Base-by-base conservation (phyloP, 2,329 filamentous ascomycete genomes). In the Fusarium sp. region DNA sequence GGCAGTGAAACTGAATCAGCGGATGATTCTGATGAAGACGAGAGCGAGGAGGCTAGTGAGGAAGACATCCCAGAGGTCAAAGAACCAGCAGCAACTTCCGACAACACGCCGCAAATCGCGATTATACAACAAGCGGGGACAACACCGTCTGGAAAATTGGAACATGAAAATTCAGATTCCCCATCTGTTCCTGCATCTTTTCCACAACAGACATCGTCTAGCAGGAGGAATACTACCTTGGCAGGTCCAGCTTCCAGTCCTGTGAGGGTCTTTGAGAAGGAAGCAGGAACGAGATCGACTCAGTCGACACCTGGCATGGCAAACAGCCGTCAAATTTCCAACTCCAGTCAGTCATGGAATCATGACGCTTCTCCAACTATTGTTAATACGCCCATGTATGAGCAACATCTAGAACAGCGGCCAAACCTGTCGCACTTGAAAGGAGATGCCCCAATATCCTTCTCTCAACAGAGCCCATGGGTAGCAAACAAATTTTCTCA, bases 401-500 rank as follows among this genome's bases (percentile, higher is more conserved):
- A 53, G 8, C 30, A 15, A 29, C 45, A 34, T 15, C 9, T 45
- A 12, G 27, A 27, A 22, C 46, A 41, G n/a, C 40, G 52, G 34
- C 24, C 46, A 27, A 41, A 34, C 41, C 49, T 48, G 11, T 24
- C 41, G 11, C 29, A 18, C n/a, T 25, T 49, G 20, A 58, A 60
- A 32, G 52, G 48, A 46, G 34, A 51, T 20, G 11, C n/a, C 7
- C 57, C 49, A 41, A 25, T 76, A 44, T 40, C 66, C 11, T 45
- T 58, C 30, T 76, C 75, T 13, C 72, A 76, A 24, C 75, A 76
- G 45, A 76, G 72, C 22, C 75, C 75, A 22, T 76, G 75, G 75
- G 65, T 63, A 9, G 38, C 15, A 18, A 46, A 41, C 12, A 64
- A 67, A 38, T 65, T 74, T 11, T 76, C 74, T n/a, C 72, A 76